Evolutionary conservation across 768 basidiomycete genomes (phyloP), one percentile per base, ranked within the genome.

Genomic region (Lactarius pseudohatsudake): DNA sequence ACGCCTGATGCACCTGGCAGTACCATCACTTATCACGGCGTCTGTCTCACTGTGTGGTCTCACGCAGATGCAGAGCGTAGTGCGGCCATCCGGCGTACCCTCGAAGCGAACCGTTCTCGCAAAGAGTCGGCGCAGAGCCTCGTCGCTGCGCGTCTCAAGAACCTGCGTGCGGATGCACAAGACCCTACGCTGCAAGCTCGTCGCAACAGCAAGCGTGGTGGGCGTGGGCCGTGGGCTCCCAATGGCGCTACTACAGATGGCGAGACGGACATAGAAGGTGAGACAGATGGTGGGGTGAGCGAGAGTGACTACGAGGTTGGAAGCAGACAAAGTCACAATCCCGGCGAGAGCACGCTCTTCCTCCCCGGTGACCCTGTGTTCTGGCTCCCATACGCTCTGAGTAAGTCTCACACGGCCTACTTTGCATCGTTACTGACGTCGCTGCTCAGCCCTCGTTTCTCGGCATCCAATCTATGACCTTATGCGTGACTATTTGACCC

Each of bases 401-500:
- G 93, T 93, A 73, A 76, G 89, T 82, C 36, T 38, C 36, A 38
- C 36, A 38, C 11, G 11, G 36, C 36, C 11, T 13, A 38, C 36
- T 55, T 41, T 66, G 59, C 22, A 32, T 57, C 66, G 8, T 57
- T 57, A 75, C 32, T 71, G 64, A 53, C 43, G 15, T 45, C 41
- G n/a, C 34, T 57, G 26, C 53, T n/a, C 70, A 92, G 91, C 90
- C 18, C 82, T 93, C 72, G 94, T 95, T 34, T 96, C 95, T 57
- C 88, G 92, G 28, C 91, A 92, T 75, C 95, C 95, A 0, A 92
- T 97, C 70, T 97, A 96, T 78, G 94, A 96, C 74, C 82, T 96
- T 63, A 93, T 98, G 91, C 85, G 91, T 61, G 96, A 98, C 78
- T 96, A 92, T 73, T 85, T 98, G 54, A 94, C 94, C n/a, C 86